Conservation (phyloP, 2,329 filamentous ascomycete genomes). For the Cercospora janseana region DNA sequence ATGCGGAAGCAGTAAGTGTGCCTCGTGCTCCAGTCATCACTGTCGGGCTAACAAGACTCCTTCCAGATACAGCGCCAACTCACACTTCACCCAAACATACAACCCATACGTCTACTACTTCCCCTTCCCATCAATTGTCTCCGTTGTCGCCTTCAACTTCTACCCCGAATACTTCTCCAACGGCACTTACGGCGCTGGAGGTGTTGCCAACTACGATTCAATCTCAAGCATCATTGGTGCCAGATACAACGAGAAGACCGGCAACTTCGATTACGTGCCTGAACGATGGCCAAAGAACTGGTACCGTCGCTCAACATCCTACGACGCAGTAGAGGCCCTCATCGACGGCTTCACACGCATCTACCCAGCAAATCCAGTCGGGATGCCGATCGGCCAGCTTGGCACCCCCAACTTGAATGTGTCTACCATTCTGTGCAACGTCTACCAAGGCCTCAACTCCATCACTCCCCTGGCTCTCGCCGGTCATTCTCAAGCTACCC, state of each 20-base stretch:
- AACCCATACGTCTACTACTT: constrained; percentile 39
- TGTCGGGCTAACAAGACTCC: background rate
- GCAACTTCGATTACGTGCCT: constrained; percentile 34
- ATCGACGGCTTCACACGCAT: constrained; percentile 37
- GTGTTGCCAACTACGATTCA: constrained; percentile 39
- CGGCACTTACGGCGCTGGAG: constrained; percentile 39
- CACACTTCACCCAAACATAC: constrained; percentile 27
- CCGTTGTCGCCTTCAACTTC: constrained; percentile 33
- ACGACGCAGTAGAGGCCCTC: constrained; percentile 35
- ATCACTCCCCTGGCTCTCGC: constrained; percentile 37
- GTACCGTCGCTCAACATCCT: constrained; percentile 33
- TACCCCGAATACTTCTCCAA: constrained; percentile 39
- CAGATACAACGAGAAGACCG: constrained; percentile 27
- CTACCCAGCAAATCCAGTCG: constrained; percentile 38
- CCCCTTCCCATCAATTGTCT: constrained; percentile 37
- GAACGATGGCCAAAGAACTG: constrained; percentile 34
- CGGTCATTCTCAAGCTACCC: constrained; percentile 28
- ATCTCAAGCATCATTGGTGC: constrained; percentile 35
- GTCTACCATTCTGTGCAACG: constrained; percentile 37
- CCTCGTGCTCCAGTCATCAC: constrained; percentile 7
- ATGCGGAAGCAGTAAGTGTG: constrained; percentile 32
- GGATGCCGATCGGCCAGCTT: constrained; percentile 33
- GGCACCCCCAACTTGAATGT: constrained; percentile 37
- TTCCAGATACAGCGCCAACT: constrained; percentile 20
- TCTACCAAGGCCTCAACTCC: constrained; percentile 40